Percentiles rank a stretch among this genome's conserved stretches.
phyloP scores from a whole-genome alignment of 2,329 filamentous ascomycete genomes.

The Salinomyces thailandicus region DNA sequence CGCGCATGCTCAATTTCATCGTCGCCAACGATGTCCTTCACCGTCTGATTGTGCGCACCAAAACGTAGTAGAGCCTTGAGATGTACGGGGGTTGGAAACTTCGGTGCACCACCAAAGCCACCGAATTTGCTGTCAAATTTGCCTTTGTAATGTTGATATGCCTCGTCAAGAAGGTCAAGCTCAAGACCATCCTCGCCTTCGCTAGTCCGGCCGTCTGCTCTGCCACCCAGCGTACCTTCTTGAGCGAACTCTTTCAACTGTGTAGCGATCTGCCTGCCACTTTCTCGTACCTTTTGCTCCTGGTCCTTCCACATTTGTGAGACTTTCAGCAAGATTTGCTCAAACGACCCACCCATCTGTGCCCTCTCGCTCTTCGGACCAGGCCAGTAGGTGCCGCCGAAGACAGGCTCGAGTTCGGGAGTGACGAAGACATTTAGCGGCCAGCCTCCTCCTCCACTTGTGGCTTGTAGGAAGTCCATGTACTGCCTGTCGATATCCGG shows the following conservation, averaged over 20 bases:
- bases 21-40: conserved; percentile 78
- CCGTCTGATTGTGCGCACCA: conserved; percentile 56
- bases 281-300: conserved; percentile 68
- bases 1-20: conserved; percentile 63
- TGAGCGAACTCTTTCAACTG: conserved; percentile 81
- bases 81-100: conserved; percentile 83
- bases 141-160: conserved; percentile 65
- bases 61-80: conserved; percentile 72
- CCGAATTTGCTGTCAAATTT: conserved; percentile 72
- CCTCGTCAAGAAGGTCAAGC: conserved; percentile 83
- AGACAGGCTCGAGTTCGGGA: conserved; percentile 82
- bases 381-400: conserved; percentile 94
- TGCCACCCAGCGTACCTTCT: conserved; percentile 58
- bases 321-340: conserved; percentile 74
- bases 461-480: conserved; percentile 96
- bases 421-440: conserved; percentile 95
- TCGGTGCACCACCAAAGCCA: conserved; percentile 67
- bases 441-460: conserved; percentile 84
- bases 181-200: conserved; percentile 60
- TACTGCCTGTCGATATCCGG: conserved; percentile 93
- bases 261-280: conserved; percentile 69
- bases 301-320: conserved; percentile 67
- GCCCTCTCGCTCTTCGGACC: conserved; percentile 53
- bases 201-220: conserved; percentile 13
- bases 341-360: conserved; percentile 54